Evolutionary conservation across 1,139 yeast species (phyloP).

Genomic region (Diutina ranongensis): DNA sequence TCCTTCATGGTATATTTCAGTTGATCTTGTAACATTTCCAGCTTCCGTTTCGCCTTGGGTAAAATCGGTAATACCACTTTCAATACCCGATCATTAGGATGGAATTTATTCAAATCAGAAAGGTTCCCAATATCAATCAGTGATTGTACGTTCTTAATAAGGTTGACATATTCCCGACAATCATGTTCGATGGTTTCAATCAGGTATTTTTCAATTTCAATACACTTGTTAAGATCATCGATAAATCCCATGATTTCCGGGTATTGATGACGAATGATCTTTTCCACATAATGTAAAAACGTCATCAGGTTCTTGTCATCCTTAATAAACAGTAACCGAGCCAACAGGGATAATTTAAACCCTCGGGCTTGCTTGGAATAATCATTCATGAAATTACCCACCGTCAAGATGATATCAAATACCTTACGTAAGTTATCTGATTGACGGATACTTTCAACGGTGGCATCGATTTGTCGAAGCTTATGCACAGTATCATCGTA

Average conservation of each 20-base stretch:
- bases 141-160: conserved; percentile 56
- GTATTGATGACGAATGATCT: conserved; percentile 52
- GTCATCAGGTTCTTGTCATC: conserved; percentile 72
- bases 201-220: conserved; percentile 51
- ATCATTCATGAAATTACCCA: conserved; percentile 80
- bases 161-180: conserved; percentile 44
- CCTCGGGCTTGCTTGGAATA: conserved; percentile 72
- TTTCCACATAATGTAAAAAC: conserved; percentile 70
- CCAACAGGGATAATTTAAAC: conserved; percentile 63
- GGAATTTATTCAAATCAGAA: conserved; percentile 65
- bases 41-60: conserved; percentile 59
- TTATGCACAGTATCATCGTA: conserved; percentile 55
- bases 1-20: conserved; percentile 51
- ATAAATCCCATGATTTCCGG: conserved; percentile 53
- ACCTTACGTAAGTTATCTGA: conserved; percentile 52
- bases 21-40: conserved; percentile 53
- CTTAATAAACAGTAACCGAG: conserved; percentile 63
- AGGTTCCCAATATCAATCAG: conserved; percentile 68
- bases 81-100: conserved; percentile 58
- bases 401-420: conserved; percentile 67
- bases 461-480: conserved; percentile 50
- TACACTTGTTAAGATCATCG: conserved; percentile 47
- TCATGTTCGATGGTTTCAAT: conserved; percentile 58
- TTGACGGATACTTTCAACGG: conserved; percentile 47
- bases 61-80: conserved; percentile 51